A percentile compares a stretch with the other conserved stretches of the same genome.
These are phyloP conservation scores for Sugiyamaella americana DNA, from an alignment of 805 yeast species.

Conservation along the genomic window DNA sequence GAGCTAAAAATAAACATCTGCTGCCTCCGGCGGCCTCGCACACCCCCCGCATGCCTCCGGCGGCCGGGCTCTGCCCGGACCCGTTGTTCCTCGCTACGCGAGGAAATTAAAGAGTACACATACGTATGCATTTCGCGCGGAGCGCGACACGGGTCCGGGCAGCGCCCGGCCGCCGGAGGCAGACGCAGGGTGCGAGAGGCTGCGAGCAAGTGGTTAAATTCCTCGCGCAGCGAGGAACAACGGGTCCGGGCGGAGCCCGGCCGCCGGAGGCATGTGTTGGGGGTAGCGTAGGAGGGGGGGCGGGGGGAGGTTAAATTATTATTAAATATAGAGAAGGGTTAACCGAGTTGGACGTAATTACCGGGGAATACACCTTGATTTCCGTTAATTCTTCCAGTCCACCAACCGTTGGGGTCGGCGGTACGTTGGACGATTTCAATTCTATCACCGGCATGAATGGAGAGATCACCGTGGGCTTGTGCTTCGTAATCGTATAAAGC, in stretches of 20 bases:
- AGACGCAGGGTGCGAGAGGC: not conserved
- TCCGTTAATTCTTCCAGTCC: conserved; percentile 89
- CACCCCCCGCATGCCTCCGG: too few relatives aligned
- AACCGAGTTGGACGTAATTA: conserved; percentile 72
- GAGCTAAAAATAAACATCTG: too few relatives aligned
- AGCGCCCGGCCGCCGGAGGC: not conserved
- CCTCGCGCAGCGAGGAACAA: not conserved
- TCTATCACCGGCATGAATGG: conserved; percentile 80
- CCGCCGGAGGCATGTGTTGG: not conserved
- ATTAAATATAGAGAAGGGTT: too few relatives aligned
- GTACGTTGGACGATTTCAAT: conserved; percentile 81
- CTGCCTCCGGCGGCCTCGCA: not conserved
- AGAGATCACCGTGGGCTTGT: conserved; percentile 86
- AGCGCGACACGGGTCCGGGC: not conserved
- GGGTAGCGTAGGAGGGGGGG: not conserved
- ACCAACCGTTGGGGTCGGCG: conserved; percentile 88
- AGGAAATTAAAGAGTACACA: too few relatives aligned
- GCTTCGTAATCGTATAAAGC: conserved; percentile 90
- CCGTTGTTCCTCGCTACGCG: too few relatives aligned
- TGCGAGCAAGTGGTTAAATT: too few relatives aligned
- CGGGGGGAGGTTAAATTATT: too few relatives aligned
- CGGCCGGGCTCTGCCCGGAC: too few relatives aligned
- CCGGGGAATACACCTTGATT: conserved; percentile 93
- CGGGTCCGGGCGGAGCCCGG: not conserved
- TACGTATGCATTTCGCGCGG: not conserved